Base-by-base conservation (phyloP, 805 yeast genomes). In the Tetrapisispora fleetii region DNA sequence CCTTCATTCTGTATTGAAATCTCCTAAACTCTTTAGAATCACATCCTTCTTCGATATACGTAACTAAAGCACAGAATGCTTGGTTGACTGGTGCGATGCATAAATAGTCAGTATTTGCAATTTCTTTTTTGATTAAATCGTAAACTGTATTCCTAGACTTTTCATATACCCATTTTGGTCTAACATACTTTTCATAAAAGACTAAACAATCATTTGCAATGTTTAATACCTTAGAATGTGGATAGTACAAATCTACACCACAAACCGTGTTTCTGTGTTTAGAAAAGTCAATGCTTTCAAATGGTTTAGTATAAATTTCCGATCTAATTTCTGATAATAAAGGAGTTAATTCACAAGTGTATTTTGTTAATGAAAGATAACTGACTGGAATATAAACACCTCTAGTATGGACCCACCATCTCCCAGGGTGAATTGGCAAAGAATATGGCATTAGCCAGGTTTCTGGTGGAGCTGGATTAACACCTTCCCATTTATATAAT, bases 321-420 rank as follows among this genome's bases (percentile, higher is more conserved):
- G 62, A 50, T 58, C 99, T 70, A n/a, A 93, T 65, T 46, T 77
- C 78, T 51, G 63, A 62, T 40, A 93, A 66, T 30, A 93, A 66
- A 0, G 85, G 83, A 52, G 79, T 83, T 47, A 83, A 57, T 6
- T 74, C 77, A 58, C 88, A 82, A 48, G 73, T 69, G 36, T 74
- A 70, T 48, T 69, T 68, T 30, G 75, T 72, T 44, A 85, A 70
- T 14, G 84, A 79, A 9, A 93, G 63, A 63, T 91, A 93, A 17
- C 96, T 91, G 58, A 91, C 69, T 0, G 98, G 90, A 33, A 85
- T 65, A 58, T 90, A 93, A 21, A 93, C 86, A 0, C 93, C 95
- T 49, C 99, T 73, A 0, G 97, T 90, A 60, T 93, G 99, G 21
- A 91, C 96, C 99, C 99, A 93, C 99, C 98, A 93, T 61, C 86